Conservation (phyloP, 768 basidiomycete genomes). For the Amyloporia xantha region DNA sequence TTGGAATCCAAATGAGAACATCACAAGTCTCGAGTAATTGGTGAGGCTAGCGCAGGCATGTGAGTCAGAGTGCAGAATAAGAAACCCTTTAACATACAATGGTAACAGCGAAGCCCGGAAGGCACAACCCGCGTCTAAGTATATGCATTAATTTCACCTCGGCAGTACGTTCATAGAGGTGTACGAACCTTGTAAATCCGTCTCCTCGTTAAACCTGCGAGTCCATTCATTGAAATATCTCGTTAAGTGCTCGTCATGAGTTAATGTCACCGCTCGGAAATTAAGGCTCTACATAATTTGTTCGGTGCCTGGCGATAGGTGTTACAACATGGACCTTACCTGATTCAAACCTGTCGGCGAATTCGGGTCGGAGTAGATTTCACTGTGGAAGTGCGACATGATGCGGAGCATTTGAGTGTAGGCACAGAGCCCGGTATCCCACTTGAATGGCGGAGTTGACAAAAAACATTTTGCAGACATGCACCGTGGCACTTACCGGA, state of each 20-base stretch:
- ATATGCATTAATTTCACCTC: background rate
- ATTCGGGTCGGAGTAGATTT: slow-evolving; percentile 65
- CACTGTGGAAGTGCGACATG: slow-evolving; percentile 69
- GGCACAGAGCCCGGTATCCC: slow-evolving; percentile 70
- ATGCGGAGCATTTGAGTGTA: slow-evolving; percentile 66
- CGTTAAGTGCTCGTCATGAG: slow-evolving; percentile 52
- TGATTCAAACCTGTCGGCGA: slow-evolving; percentile 66
- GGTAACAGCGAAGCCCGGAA: slow-evolving; percentile 66
- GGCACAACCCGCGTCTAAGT: slow-evolving; percentile 46
- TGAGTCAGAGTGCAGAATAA: background rate
- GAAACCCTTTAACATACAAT: slow-evolving; percentile 44
- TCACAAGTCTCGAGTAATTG: slow-evolving; percentile 72
- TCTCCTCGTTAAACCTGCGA: slow-evolving; percentile 48
- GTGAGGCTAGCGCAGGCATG: slow-evolving; percentile 43
- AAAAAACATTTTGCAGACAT: background rate
- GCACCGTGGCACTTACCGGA: slow-evolving; percentile 31
- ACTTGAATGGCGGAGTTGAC: slow-evolving; percentile 37
- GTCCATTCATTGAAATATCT: slow-evolving; percentile 64
- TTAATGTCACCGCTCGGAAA: slow-evolving; percentile 56
- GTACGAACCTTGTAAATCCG: slow-evolving; percentile 48
- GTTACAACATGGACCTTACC: slow-evolving; percentile 27
- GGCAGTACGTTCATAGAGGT: no score
- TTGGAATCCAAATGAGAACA: slow-evolving; percentile 85
- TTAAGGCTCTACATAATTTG: slow-evolving; percentile 45
- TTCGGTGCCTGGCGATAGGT: background rate